These are phyloP conservation scores for Amanita muscaria DNA, from an alignment of 768 basidiomycete species.

Conservation along the genomic window DNA sequence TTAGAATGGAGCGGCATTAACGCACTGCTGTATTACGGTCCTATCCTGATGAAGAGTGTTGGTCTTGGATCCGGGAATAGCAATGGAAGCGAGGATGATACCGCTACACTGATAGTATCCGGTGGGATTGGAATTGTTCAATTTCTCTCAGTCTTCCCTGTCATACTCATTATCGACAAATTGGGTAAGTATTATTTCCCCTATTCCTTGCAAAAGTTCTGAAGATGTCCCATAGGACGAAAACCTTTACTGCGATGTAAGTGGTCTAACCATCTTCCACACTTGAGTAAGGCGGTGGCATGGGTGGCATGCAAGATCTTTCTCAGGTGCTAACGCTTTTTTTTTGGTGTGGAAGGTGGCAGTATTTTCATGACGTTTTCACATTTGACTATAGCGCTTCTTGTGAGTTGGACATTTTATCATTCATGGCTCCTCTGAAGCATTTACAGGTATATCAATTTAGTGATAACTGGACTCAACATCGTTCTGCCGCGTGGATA, in stretches of 20 bases:
- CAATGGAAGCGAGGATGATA: slow-evolving; percentile 22
- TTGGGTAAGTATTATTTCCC: slow-evolving; percentile 33
- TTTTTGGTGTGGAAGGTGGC: slow-evolving; percentile 30
- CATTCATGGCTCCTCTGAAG: neutral
- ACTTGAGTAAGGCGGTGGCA: too few relatives aligned
- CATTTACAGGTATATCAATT: slow-evolving; percentile 37
- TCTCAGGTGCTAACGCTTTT: neutral
- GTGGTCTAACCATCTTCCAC: neutral
- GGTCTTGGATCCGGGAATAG: slow-evolving; percentile 39
- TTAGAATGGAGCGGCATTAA: slow-evolving; percentile 89
- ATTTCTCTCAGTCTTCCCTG: slow-evolving; percentile 66
- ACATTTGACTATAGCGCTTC: slow-evolving; percentile 53
- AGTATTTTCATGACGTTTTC: slow-evolving; percentile 55
- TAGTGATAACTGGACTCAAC: slow-evolving; percentile 47
- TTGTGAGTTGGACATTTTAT: slow-evolving; percentile 32
- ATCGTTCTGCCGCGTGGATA: slow-evolving; percentile 53
- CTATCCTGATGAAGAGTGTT: slow-evolving; percentile 55
- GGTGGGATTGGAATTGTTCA: slow-evolving; percentile 78
- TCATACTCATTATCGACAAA: slow-evolving; percentile 60
- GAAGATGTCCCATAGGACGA: slow-evolving; percentile 33
- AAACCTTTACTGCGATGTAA: slow-evolving; percentile 51
- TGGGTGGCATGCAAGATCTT: too few relatives aligned
- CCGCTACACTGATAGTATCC: slow-evolving; percentile 53
- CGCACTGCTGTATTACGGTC: slow-evolving; percentile 76
- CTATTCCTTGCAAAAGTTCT: neutral